Conservation (phyloP, 2,329 filamentous ascomycete species). For the Pseudopithomyces maydicus region DNA sequence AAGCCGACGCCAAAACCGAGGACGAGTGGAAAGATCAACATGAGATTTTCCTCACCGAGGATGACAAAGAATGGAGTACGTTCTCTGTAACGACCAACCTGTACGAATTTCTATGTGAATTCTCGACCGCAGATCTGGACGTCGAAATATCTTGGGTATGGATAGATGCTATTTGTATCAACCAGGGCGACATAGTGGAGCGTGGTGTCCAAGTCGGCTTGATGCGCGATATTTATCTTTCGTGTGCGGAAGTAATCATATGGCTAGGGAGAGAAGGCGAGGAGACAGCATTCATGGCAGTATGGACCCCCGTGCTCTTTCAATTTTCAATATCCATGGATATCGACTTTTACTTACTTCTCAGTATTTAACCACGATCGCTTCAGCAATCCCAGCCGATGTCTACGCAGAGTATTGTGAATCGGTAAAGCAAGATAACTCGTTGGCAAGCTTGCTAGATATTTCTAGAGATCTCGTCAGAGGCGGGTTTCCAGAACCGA, state of each 20-base stretch:
- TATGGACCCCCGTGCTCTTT: too few relatives aligned
- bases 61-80: background rate
- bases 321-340: background rate
- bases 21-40: background rate
- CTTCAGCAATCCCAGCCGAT: background rate
- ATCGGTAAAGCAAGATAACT: background rate
- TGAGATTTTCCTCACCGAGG: background rate
- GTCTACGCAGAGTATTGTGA: background rate
- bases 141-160: background rate
- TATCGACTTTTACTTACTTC: background rate
- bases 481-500: background rate
- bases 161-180: constrained; percentile 10
- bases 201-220: background rate
- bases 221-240: background rate
- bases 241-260: background rate
- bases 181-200: constrained; percentile 6
- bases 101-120: background rate
- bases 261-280: background rate
- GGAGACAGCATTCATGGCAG: background rate
- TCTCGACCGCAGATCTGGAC: background rate
- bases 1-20: background rate
- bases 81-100: background rate
- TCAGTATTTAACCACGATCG: background rate
- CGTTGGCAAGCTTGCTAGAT: background rate
- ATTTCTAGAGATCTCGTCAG: background rate